Evolutionary conservation across 1,284 basidiomycete species (phyloP), one percentile per base, ranked within the genome.

Genomic region (Quambalaria eucalypti): DNA sequence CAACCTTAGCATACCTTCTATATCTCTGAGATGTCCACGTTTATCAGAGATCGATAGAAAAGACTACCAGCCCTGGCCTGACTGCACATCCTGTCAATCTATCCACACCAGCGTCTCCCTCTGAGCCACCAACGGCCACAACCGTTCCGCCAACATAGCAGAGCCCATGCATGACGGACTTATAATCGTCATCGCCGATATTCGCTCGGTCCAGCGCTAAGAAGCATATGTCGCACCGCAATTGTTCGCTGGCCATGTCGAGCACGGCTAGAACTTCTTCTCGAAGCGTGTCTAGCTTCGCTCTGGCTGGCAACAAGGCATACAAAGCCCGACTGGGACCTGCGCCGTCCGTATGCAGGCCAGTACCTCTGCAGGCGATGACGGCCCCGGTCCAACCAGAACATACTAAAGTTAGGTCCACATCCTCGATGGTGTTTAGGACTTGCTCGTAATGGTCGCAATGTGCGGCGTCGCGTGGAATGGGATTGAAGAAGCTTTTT

Each of bases 121-220:
- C 29, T 19, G 16, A 28, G 21, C 52, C 48, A 12, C 40, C 48
- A 5, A 48, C 55, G 4, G 65, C 59, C 5, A 66, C 62, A 30
- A 70, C 59, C 10, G 62, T 55, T 19, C 65, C 69, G 10, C 69
- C 69, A 2, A 72, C 69, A 31, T 72, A 72, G 55, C 66, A 68
- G 10, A 72, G 54, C 1, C 69, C 69, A 48, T 67, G 69, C 7
- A 72, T 56, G 8, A 69, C 59, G 1, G 61, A 56, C 4, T 56
- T 50, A 25, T 68, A 62, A 31, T 71, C 69, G 10, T 54, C 53
- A 49, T 65, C 56, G 10, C n/a, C 16, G 40, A 42, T 31, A 4
- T n/a, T 28, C 26, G 52, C 42, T 21, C 55, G 55, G 25, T 64
- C 57, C 47, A 72, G 54, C 28, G 62, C 68, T 26, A 72, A 53